Percentiles rank a stretch among this genome's conserved stretches.
Evolutionary conservation across 192 early-diverging fungal species (phyloP).

Genomic region (Obelidium mucronatum): DNA sequence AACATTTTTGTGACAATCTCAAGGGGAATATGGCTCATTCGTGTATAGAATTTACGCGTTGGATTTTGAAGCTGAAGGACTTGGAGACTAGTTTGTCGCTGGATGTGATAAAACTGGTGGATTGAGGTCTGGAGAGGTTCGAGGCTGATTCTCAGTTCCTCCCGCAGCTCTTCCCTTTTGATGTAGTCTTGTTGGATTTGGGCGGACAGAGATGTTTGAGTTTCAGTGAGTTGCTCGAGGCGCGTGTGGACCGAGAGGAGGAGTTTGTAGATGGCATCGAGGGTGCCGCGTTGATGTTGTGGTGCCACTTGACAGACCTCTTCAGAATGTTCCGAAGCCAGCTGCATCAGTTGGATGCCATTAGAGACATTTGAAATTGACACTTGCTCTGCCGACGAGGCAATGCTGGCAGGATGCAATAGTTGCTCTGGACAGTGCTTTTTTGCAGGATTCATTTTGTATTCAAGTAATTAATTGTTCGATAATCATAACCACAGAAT

Average conservation of each 20-base stretch:
- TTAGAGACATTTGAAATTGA: too few relatives aligned
- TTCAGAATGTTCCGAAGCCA: too few relatives aligned
- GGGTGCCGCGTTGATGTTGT: too few relatives aligned
- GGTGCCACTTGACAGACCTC: too few relatives aligned
- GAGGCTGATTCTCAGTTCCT: not conserved
- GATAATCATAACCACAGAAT: too few relatives aligned
- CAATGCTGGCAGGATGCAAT: too few relatives aligned
- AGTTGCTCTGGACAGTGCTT: too few relatives aligned
- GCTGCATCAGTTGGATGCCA: too few relatives aligned
- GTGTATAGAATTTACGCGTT: not conserved
- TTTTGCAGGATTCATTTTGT: too few relatives aligned
- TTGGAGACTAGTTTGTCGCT: not conserved
- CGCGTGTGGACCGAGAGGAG: not conserved
- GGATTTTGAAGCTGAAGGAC: not conserved
- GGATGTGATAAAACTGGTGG: not conserved
- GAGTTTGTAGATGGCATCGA: too few relatives aligned
- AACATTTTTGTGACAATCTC: not conserved
- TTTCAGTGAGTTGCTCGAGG: not conserved
- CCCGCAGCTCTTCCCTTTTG: not conserved
- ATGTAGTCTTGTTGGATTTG: not conserved
- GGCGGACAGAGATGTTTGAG: not conserved
- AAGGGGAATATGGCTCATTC: not conserved
- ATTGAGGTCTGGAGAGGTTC: not conserved
- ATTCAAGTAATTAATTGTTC: too few relatives aligned
- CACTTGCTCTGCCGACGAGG: too few relatives aligned